Evolutionary conservation across 2,329 filamentous ascomycete genomes (phyloP).

Genomic region (Magnaporthiopsis poae): DNA sequence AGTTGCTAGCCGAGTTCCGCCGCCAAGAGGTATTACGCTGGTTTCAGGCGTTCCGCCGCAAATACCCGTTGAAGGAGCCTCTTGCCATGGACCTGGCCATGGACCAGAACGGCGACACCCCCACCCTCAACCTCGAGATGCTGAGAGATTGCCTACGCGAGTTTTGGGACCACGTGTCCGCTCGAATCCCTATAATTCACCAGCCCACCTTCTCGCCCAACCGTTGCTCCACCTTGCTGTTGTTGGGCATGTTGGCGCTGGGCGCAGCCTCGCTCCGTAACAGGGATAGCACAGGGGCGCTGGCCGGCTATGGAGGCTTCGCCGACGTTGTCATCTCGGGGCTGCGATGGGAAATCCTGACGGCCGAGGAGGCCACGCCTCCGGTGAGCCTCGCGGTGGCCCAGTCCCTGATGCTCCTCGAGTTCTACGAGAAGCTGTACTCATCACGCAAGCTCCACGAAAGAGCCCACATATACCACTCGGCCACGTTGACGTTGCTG

Average conservation of each 20-base stretch:
- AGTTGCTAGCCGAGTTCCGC: constrained; percentile 34
- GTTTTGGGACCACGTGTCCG: constrained; percentile 79
- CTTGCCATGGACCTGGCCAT: constrained; percentile 25
- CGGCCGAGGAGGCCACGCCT: constrained; percentile 69
- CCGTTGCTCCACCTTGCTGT: constrained; percentile 64
- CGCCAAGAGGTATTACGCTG: constrained; percentile 35
- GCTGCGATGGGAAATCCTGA: constrained; percentile 74
- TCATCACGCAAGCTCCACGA: constrained; percentile 75
- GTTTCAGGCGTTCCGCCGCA: constrained; percentile 33
- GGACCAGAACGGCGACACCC: constrained; percentile 32
- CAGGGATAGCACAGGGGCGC: constrained; percentile 43
- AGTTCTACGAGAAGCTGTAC: constrained; percentile 89
- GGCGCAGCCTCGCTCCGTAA: constrained; percentile 71
- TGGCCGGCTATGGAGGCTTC: constrained; percentile 35
- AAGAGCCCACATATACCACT: constrained; percentile 80
- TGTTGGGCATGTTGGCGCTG: constrained; percentile 74
- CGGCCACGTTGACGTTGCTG: constrained; percentile 74
- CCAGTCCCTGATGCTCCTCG: constrained; percentile 70
- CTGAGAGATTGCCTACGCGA: constrained; percentile 77
- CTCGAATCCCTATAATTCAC: constrained; percentile 78
- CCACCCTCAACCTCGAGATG: constrained; percentile 61
- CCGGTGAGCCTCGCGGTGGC: constrained; percentile 83
- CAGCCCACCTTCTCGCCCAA: constrained; percentile 77
- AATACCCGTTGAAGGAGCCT: constrained; percentile 31
- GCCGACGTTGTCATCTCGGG: constrained; percentile 56